A percentile compares a stretch with the other conserved stretches of the same genome.
These are phyloP conservation scores for Pestalotiopsis sp. DNA, from an alignment of 2,329 filamentous ascomycete species.

Conservation along the genomic window DNA sequence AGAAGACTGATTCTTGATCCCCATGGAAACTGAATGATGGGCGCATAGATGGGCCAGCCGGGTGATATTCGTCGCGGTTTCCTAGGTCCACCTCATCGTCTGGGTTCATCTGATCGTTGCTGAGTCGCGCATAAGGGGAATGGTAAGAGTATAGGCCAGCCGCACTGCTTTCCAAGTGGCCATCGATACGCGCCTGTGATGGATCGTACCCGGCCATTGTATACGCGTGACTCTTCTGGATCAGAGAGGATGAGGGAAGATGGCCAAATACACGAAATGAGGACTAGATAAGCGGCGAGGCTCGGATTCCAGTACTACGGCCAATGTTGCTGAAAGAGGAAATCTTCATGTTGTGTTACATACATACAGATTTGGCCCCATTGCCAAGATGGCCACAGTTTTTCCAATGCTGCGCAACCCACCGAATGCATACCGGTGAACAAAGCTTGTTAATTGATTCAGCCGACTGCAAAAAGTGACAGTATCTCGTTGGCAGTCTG, in stretches of 20 bases:
- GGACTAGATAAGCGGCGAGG: background rate
- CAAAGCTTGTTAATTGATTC: background rate
- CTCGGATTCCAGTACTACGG: background rate
- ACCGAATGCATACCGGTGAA: background rate
- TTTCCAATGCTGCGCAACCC: background rate
- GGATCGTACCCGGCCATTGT: background rate
- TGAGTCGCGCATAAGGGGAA: background rate
- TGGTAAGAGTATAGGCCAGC: constrained; percentile 3
- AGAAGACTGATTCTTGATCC: background rate
- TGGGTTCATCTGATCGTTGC: background rate
- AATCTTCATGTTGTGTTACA: background rate
- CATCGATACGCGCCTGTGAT: background rate
- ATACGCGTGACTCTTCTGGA: background rate
- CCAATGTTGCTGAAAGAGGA: background rate
- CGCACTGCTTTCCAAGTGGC: background rate
- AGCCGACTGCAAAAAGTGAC: background rate
- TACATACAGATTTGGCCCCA: background rate
- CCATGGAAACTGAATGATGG: background rate
- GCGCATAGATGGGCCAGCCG: background rate
- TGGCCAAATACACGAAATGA: background rate
- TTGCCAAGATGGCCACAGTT: background rate
- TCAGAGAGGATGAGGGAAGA: background rate
- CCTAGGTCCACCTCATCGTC: constrained; percentile 9
- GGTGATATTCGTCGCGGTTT: background rate
- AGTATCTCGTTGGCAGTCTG: background rate